Conservation (phyloP, 495 filamentous ascomycete genomes). For the Bacidia rubella region DNA sequence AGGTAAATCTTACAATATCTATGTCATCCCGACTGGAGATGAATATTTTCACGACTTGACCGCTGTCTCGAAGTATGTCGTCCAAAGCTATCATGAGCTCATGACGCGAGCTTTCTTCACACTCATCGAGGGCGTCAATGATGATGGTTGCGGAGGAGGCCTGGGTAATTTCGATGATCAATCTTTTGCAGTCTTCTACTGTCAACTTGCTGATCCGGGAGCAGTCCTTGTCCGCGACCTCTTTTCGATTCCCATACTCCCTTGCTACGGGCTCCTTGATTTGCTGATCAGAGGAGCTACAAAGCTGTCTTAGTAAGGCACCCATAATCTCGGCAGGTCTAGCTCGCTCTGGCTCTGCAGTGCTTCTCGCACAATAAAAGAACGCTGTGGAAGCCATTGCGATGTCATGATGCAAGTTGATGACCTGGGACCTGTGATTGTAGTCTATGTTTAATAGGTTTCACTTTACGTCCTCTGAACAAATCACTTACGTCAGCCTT, state of each 20-base stretch:
- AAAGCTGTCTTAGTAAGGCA: slow-evolving; percentile 27
- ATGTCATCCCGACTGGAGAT: slow-evolving; percentile 32
- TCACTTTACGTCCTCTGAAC: background rate
- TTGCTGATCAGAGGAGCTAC: background rate
- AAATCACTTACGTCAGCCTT: background rate
- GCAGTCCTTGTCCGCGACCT: slow-evolving; percentile 3
- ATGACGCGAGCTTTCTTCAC: slow-evolving; percentile 20
- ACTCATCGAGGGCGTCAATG: slow-evolving; percentile 37
- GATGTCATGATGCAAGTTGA: no score
- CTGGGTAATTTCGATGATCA: slow-evolving; percentile 16
- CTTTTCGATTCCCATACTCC: slow-evolving; percentile 1
- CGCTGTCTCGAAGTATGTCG: slow-evolving; percentile 18
- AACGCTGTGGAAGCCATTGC: slow-evolving; percentile 1
- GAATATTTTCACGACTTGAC: slow-evolving; percentile 28
- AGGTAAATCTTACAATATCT: slow-evolving; percentile 24
- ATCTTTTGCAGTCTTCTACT: slow-evolving; percentile 15
- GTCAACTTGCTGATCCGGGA: slow-evolving; percentile 10
- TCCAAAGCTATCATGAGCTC: slow-evolving; percentile 24
- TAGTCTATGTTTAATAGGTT: background rate
- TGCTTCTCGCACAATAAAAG: slow-evolving; percentile 13
- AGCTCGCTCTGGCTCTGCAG: slow-evolving; percentile 16
- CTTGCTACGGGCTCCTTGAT: background rate
- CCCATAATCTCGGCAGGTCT: slow-evolving; percentile 24
- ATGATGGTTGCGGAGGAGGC: slow-evolving; percentile 23
- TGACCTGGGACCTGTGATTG: no score